Evolutionary conservation across 306 rosid species (phyloP), one percentile per base, ranked within the genome.

Genomic region (Vigna nakashimae): DNA sequence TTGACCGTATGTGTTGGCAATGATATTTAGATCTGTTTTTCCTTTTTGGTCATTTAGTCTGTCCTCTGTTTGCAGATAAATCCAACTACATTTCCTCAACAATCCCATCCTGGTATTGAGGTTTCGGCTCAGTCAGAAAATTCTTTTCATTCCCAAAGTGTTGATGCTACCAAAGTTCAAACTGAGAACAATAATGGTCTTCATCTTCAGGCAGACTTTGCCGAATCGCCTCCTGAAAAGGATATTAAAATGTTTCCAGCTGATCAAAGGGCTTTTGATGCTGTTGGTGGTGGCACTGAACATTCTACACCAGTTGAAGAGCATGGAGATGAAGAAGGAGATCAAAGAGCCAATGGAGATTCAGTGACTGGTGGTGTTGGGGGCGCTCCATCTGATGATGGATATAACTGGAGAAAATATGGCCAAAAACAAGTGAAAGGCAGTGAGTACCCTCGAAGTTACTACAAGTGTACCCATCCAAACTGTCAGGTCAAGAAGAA

Each of bases 351-450:
- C 53, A 83, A 83, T 71, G 94, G 86, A 53, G 98, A 94, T 82
- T 81, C 88, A 2, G 3, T 84, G 72, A 87, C 77, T 68, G 83
- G 89, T 50, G 87, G 90, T 75, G 83, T 66, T 89, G 93, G 92
- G 30, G 85, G 90, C 46, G 81, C 96, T 43, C 87, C 86, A 17
- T 88, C 97, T 7, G 97, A 94, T 50, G 98, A 94, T 76, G 97
- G 94, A 60, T 94, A 90, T 79, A 94, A 91, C 72, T 94, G 98
- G 98, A 92, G 98, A 82, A 94, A 94, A 79, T 94, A 94, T 32
- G 97, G 98, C 53, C 98, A 94, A 66, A 94, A 94, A 87, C 98
- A 92, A 72, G 98, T 94, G 15, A 94, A 94, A 81, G 98, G 98
- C 11, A 94, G 98, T 4, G 98, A 94, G 87, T 94, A 82, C 73